Evolutionary conservation across 129 eudicot species (phyloP), one percentile per base, ranked within the genome.

Genomic region (Glebionis coronaria): DNA sequence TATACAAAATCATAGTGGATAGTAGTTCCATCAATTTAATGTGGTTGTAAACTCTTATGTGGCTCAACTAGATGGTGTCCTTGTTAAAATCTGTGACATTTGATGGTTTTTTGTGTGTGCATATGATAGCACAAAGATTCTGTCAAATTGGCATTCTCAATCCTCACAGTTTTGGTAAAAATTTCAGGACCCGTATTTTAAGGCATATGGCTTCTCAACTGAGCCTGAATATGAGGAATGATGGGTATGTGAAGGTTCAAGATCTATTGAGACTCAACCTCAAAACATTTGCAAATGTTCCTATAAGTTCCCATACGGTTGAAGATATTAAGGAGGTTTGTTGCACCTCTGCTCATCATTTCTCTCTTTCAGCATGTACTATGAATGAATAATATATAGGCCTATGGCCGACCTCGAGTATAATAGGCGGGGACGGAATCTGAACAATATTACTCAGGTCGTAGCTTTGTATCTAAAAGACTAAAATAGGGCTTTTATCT

Each of bases 211-310:
- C 97, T 62, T 74, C 87, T 69, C 83, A 94, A 70, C 53, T 89
- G 78, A 89, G 72, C 45, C 75, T 94, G 67, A 78, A 82, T 67
- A 87, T 94, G 83, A 85, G 99, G 69, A 76, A 52, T 72, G 99
- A 94, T 79, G 99, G 97, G 23, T 94, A 84, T 84, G 99, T 84
- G 38, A 89, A 78, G 78, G 97, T 87, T 63, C 79, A 84, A 69
- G 99, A 94, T 69, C 65, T 94, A 54, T 67, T 94, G 70, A 84
- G 80, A 65, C 82, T 94, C 52, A 82, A 87, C 74, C 46, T 94
- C 54, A 84, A 88, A 70, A 89, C 97, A 61, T 69, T 83, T 51
- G 90, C 97, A 46, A 75, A 87, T 82, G 69, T 94, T 46, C 88
- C 97, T 4, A 65, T 94, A 31, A 75, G 78, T 35, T 86, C 87